phyloP scores from a whole-genome alignment of 805 yeast species.

The Priceomyces fermenticarens region DNA sequence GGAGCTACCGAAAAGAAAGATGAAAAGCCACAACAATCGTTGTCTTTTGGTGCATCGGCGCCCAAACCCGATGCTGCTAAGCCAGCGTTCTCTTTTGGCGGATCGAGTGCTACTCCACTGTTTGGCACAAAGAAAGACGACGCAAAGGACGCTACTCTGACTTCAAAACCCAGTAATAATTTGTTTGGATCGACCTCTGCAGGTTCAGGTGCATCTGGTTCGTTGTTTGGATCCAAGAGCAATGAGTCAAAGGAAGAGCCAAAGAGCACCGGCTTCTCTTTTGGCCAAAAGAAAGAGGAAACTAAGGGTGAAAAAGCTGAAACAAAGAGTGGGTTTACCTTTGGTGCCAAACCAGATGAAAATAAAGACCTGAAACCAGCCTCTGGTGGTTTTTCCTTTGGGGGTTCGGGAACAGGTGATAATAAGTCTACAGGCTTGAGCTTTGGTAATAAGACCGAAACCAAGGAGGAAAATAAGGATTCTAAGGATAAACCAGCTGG shows the following conservation, averaged over 20 bases:
- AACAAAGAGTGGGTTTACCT: constrained; percentile 15
- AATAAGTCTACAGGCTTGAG: constrained; percentile 3
- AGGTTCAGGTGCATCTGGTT: constrained; percentile 5
- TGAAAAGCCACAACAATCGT: constrained; percentile 13
- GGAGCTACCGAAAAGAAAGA: constrained; percentile 3
- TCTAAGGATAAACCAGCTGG: background rate
- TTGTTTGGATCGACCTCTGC: too few relatives aligned
- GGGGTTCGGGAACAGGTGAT: background rate
- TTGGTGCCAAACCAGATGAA: constrained; percentile 26
- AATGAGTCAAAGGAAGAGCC: constrained; percentile 7
- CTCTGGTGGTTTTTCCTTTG: constrained; percentile 2
- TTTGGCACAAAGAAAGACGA: constrained; percentile 8
- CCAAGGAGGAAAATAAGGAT: background rate
- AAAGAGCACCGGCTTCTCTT: constrained; percentile 15
- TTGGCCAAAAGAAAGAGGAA: constrained; percentile 22
- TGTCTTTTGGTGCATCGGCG: constrained; percentile 12
- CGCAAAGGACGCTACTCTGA: too few relatives aligned
- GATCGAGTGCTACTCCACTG: background rate
- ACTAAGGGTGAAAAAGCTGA: constrained; percentile 13
- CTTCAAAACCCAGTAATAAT: too few relatives aligned
- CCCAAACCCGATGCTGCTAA: constrained; percentile 6
- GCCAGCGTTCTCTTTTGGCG: constrained; percentile 11
- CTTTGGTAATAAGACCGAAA: constrained; percentile 6
- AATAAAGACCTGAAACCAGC: constrained; percentile 11
- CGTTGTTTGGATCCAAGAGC: constrained; percentile 13